These are phyloP conservation scores for Mycena indigotica DNA, from an alignment of 768 basidiomycete species.

Conservation along the genomic window DNA sequence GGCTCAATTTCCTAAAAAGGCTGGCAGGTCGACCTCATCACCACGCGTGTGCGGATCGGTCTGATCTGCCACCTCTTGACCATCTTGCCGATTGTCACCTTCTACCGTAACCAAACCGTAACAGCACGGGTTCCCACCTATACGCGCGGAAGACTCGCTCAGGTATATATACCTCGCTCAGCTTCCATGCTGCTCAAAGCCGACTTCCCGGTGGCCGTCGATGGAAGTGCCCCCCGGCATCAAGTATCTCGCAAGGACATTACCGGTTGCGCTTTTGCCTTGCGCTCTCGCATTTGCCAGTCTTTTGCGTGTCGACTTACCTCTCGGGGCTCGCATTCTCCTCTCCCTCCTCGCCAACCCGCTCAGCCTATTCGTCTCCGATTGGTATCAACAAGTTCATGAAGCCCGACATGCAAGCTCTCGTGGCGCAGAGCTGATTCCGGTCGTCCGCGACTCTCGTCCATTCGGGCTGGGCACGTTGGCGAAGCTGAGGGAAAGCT, in stretches of 20 bases:
- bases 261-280: background rate
- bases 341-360: background rate
- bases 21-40: too few species aligned
- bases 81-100: too few species aligned
- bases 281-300: background rate
- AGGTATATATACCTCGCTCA: too few species aligned
- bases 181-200: too few species aligned
- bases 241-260: background rate
- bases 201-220: too few species aligned
- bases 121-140: too few species aligned
- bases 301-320: background rate
- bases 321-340: background rate
- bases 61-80: too few species aligned
- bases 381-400: background rate
- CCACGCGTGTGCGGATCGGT: too few species aligned
- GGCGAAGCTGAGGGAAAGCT: background rate
- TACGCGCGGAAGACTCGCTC: too few species aligned
- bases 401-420: background rate
- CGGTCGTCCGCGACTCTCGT: background rate
- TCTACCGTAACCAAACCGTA: too few species aligned
- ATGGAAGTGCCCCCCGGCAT: background rate
- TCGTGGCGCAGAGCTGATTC: background rate
- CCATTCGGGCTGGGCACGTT: constrained; percentile 1
- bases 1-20: too few species aligned
- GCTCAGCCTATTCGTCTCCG: background rate